These are phyloP conservation scores for Eucalyptus caleyi DNA, from an alignment of 345 rosid genomes.

Conservation along the genomic window DNA sequence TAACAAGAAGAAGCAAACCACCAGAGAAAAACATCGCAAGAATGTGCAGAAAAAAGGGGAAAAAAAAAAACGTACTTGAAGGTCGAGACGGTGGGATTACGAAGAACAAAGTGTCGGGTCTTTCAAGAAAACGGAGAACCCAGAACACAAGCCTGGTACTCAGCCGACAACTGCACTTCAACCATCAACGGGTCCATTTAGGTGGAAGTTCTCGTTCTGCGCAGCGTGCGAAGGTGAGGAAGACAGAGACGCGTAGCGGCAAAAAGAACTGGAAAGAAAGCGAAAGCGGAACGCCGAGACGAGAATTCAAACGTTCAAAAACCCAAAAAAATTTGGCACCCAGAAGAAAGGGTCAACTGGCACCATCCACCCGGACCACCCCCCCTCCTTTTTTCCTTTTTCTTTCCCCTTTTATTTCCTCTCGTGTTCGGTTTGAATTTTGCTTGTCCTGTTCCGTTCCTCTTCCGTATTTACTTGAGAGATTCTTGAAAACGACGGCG, in stretches of 20 bases:
- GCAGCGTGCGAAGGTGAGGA: neutral
- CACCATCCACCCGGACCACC: neutral
- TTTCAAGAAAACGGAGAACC: neutral
- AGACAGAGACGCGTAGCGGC: neutral
- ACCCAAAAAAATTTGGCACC: neutral
- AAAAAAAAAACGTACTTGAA: neutral
- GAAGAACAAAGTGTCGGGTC: neutral
- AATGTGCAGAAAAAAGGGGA: neutral
- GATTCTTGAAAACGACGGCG: neutral
- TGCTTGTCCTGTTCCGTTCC: neutral
- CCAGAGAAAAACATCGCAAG: neutral
- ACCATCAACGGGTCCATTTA: neutral
- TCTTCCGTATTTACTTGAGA: neutral
- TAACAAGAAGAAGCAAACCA: neutral
- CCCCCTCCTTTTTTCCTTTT: neutral
- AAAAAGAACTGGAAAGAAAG: neutral
- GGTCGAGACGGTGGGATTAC: neutral
- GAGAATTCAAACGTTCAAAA: constrained; percentile 5
- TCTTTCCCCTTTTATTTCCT: neutral
- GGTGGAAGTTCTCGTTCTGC: neutral
- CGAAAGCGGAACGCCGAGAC: neutral
- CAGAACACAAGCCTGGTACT: neutral
- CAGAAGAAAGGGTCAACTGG: constrained; percentile 1
- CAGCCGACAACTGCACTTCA: neutral
- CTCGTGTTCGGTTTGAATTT: neutral